Conservation (phyloP, 805 yeast species). For the Saccharomycopsis oosterbeekiorum region DNA sequence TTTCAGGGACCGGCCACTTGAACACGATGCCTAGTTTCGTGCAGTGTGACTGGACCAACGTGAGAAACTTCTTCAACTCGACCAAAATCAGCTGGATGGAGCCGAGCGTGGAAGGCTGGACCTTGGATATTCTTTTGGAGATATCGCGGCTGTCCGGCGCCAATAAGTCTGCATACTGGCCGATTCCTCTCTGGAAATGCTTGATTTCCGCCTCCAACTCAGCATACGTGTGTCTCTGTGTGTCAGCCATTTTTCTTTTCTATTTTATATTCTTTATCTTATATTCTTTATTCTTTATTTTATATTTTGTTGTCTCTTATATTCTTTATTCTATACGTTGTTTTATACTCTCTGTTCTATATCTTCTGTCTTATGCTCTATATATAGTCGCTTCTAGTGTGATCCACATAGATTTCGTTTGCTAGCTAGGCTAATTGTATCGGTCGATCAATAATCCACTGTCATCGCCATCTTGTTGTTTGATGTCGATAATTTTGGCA, state of each 20-base stretch:
- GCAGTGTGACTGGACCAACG: conserved; percentile 59
- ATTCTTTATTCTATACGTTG: too few species aligned
- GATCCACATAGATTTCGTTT: too few species aligned
- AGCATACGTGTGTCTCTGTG: background rate
- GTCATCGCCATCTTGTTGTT: too few species aligned
- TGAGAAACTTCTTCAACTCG: conserved; percentile 51
- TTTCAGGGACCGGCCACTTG: conserved; percentile 43
- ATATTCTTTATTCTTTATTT: too few species aligned
- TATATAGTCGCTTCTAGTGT: too few species aligned
- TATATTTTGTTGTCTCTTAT: too few species aligned
- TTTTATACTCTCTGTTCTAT: too few species aligned
- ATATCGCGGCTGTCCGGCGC: background rate
- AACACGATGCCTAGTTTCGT: conserved; percentile 69
- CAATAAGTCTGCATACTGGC: background rate
- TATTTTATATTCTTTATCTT: too few species aligned
- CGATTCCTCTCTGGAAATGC: background rate
- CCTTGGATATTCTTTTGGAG: background rate
- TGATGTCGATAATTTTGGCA: too few species aligned
- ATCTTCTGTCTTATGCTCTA: too few species aligned
- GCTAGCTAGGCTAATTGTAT: too few species aligned
- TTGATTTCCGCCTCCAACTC: background rate
- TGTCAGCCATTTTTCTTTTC: background rate
- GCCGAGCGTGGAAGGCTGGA: background rate
- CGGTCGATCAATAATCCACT: too few species aligned
- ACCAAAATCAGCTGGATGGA: conserved; percentile 22